Base-by-base conservation (phyloP, 2,329 filamentous ascomycete genomes). In the Microcyclospora tardicrescens region DNA sequence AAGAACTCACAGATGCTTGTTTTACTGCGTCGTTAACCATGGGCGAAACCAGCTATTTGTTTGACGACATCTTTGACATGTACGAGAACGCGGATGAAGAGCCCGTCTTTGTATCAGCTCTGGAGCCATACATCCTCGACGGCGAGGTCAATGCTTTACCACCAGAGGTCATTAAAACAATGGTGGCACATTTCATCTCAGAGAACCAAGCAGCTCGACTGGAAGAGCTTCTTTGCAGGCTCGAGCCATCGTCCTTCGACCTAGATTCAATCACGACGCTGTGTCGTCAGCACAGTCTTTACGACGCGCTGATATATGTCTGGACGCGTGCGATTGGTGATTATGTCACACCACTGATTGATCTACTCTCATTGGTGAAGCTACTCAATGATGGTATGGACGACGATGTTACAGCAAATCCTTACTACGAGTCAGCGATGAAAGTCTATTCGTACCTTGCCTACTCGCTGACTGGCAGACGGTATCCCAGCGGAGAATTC, bases 361-460 rank as follows among this genome's bases (percentile, higher is more conserved):
- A 95, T 44, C 72, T 98, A 2, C 66, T 93, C 35, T 66, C 73
- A 11, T 67, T 95, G 16, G 56, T 67, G 39, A 69, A 75, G 40
- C 59, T 66, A 29, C 59, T 65, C 16, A 68, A 71, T 8, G 69
- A 68, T 30, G 70, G 70, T 41, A 62, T 69, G 10, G 75, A 74
- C 44, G 69, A 77, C 29, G 75, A 80, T 37, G 68, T 74, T 10
- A 31, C 49, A n/a, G 44, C 38, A 11, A 46, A 51, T 2, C 55
- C 53, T 1, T 73, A 73, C 50, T 71, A 73, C 40, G 72, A 79
- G 16, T 81, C 85, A 51, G 86, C 84, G 2, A 73, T 84, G 59
- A 98, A 96, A 58, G 78, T 95, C 44, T 98, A 95, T 50, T 84
- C 91, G 0, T 98, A 95, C 54, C 70, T 98, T 6, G 93, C 91